phyloP scores from a whole-genome alignment of 495 filamentous ascomycete genomes.

The Penicillium waksmanii region DNA sequence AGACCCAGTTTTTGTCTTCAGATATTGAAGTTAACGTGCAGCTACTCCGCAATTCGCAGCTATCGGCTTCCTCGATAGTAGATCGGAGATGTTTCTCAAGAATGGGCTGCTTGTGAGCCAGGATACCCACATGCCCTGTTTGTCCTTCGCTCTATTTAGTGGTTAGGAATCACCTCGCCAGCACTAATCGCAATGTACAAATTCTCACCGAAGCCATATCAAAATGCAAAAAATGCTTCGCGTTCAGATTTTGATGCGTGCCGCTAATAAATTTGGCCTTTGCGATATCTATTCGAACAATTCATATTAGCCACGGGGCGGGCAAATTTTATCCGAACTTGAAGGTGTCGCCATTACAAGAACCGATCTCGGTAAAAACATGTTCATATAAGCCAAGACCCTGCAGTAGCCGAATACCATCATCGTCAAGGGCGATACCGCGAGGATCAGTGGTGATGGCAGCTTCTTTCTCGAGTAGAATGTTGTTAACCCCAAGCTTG shows the following conservation, averaged over 20 bases:
- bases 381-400: constrained; percentile 47
- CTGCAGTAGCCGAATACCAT: constrained; percentile 53
- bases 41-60: constrained; percentile 38
- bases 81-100: constrained; percentile 33
- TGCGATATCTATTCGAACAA: constrained; percentile 25
- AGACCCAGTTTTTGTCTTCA: constrained; percentile 35
- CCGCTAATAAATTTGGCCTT: constrained; percentile 35
- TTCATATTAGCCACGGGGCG: not conserved
- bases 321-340: not conserved
- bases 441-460: constrained; percentile 54
- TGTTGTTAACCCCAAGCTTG: constrained; percentile 26
- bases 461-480: constrained; percentile 48
- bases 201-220: constrained; percentile 13
- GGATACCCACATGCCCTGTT: constrained; percentile 18
- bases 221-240: constrained; percentile 11
- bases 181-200: no score
- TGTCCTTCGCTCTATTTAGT: constrained; percentile 13
- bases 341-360: constrained; percentile 18
- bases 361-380: constrained; percentile 39
- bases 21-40: constrained; percentile 35
- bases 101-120: constrained; percentile 24
- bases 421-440: constrained; percentile 54
- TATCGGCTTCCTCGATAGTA: constrained; percentile 27
- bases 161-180: constrained; percentile 4
- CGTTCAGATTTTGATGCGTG: constrained; percentile 8